These are phyloP conservation scores for Fusarium proliferatum DNA, from an alignment of 2,329 filamentous ascomycete genomes.

Conservation along the genomic window DNA sequence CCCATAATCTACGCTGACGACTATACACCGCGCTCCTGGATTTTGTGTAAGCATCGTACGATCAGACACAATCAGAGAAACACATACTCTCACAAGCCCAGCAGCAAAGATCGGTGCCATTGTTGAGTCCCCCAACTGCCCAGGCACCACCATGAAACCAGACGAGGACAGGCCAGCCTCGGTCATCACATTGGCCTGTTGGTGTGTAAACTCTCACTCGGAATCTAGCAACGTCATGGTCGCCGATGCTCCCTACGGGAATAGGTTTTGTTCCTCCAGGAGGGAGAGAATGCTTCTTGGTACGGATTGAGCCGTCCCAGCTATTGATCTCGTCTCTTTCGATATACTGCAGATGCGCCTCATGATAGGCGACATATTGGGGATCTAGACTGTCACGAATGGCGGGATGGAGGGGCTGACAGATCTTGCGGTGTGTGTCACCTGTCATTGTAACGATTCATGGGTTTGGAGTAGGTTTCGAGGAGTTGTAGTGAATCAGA, in stretches of 20 bases:
- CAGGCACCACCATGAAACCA: slow-evolving; percentile 57
- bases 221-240: slow-evolving; percentile 45
- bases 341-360: slow-evolving; percentile 52
- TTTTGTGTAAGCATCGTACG: slow-evolving; percentile 1
- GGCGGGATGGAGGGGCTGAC: slow-evolving; percentile 50
- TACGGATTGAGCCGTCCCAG: slow-evolving; percentile 50
- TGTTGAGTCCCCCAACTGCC: slow-evolving; percentile 51
- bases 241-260: slow-evolving; percentile 44
- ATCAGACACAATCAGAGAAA: not conserved
- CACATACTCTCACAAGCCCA: slow-evolving; percentile 46
- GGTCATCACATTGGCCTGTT: slow-evolving; percentile 29
- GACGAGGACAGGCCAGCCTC: slow-evolving; percentile 52
- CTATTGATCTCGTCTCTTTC: slow-evolving; percentile 47
- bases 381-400: slow-evolving; percentile 50
- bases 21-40: slow-evolving; percentile 41
- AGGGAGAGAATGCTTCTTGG: slow-evolving; percentile 41
- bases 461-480: not conserved
- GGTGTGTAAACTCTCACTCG: slow-evolving; percentile 50
- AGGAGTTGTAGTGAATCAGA: not conserved
- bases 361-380: slow-evolving; percentile 53
- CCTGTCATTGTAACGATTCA: slow-evolving; percentile 4
- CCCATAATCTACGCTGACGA: slow-evolving; percentile 50
- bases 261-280: slow-evolving; percentile 42
- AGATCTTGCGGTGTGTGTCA: slow-evolving; percentile 27
- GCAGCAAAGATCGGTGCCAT: slow-evolving; percentile 50